Base-by-base conservation (phyloP, 352 stramenopile species). In the Globisporangium cederbergense region DNA sequence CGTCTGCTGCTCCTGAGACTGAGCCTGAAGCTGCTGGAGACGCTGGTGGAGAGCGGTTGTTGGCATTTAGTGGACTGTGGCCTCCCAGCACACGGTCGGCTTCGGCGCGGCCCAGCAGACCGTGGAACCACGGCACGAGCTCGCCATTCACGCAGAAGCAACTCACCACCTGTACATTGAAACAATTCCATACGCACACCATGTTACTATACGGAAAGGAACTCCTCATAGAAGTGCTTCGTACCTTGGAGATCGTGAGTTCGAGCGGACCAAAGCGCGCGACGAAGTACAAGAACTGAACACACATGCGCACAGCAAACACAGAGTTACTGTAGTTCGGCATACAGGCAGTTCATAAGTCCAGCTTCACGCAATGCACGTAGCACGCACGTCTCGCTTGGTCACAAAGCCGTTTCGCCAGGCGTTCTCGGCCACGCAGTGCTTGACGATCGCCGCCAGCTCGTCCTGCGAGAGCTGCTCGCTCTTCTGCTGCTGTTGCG, bases 81-180 rank as follows among this genome's bases (percentile, higher is more conserved):
- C 60, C 45, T 1, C 75, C 60, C 4, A 91, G 62, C 30, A 81
- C 58, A 1, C 60, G 55, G 36, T 94, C 83, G 0, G 83, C 74
- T 14, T 89, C 77, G 3, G 67, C 61, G 9, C 85, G 66, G 2
- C 73, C 75, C 49, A 91, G 71, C 34, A 77, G 71, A 28, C 85
- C 85, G 60, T 94, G 83, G 62, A 92, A 94, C 83, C 83, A 94
- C 59, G 78, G 61, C 56, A 84, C 81, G 11, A 94, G 49, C 58
- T 89, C 81, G 4, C 78, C 64, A 40, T 80, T 82, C 32, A 78
- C 68, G 8, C 74, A 83, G 20, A 92, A 86, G 60, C 80, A 89
- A 43, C 74, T 75, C 36, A 90, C 73, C 30, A 89, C 53, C 62
- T 75, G 38, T 22, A 20, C 22, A 54, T 22, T 7, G 25, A 46